Percentiles rank a stretch among this genome's conserved stretches.
phyloP scores from a whole-genome alignment of 441 rosid species.

The Hura crepitans region DNA sequence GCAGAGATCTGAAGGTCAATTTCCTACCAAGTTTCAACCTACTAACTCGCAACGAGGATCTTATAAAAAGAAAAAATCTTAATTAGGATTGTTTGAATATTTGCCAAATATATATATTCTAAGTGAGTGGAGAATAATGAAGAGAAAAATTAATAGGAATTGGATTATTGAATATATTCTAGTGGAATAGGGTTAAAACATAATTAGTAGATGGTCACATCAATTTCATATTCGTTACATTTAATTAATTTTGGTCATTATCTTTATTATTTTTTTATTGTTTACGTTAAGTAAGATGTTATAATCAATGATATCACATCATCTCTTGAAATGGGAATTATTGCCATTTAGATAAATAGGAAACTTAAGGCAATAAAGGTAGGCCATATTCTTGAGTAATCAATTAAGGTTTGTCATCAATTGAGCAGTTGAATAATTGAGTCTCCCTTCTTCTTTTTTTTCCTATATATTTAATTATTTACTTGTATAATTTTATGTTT shows the following conservation, averaged over 20 bases:
- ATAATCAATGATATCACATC: background rate
- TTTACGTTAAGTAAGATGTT: background rate
- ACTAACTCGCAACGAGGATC: too few relatives aligned
- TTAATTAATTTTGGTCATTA: too few relatives aligned
- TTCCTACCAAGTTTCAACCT: background rate
- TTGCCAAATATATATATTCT: background rate
- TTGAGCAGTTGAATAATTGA: background rate
- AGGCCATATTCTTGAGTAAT: background rate
- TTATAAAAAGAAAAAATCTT: too few relatives aligned
- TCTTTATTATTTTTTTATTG: background rate
- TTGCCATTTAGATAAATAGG: background rate
- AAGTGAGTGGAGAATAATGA: conserved; percentile 5
- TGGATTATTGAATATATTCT: background rate
- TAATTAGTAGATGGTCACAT: conserved; percentile 16
- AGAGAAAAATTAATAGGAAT: background rate
- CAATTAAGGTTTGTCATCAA: conserved; percentile 2
- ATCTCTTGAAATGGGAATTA: background rate
- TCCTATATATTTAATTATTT: background rate
- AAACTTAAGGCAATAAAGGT: background rate
- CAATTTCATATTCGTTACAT: background rate
- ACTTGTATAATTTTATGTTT: background rate
- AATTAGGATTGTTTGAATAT: background rate
- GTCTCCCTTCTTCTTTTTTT: background rate
- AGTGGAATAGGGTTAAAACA: too few relatives aligned
- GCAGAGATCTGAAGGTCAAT: conserved; percentile 16